Conservation (phyloP, 2,329 filamentous ascomycete genomes). For the Alternaria atra region DNA sequence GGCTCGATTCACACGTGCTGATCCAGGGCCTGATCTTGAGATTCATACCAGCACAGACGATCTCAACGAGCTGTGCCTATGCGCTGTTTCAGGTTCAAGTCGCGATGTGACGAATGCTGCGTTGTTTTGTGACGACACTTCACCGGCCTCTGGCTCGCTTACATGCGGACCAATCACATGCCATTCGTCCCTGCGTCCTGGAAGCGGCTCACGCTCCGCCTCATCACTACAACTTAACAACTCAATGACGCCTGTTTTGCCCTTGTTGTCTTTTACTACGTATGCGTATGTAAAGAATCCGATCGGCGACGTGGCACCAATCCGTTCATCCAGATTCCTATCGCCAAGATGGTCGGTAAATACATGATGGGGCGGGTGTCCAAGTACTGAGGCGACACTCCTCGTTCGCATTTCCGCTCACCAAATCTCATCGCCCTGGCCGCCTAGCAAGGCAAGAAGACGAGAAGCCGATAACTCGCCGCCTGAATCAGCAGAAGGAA, state of each 20-base stretch:
- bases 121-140: conserved; percentile 19
- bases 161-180: conserved; percentile 11
- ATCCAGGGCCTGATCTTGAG: background rate
- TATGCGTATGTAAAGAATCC: background rate
- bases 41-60: background rate
- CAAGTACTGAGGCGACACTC: conserved; percentile 3
- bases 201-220: conserved; percentile 10
- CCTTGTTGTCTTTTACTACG: background rate
- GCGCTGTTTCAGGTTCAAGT: conserved; percentile 3
- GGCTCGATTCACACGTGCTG: background rate
- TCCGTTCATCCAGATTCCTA: background rate
- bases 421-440: background rate
- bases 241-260: conserved; percentile 2
- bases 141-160: conserved; percentile 13
- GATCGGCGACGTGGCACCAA: conserved; percentile 6
- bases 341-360: conserved; percentile 4
- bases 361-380: conserved; percentile 6
- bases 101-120: conserved; percentile 13
- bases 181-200: conserved; percentile 11
- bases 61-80: background rate
- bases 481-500: background rate
- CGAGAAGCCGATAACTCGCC: background rate
- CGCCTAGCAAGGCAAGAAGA: background rate
- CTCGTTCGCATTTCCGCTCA: conserved; percentile 5
- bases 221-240: conserved; percentile 11